Conservation (phyloP, 805 yeast genomes). For the Starmerella vitae region DNA sequence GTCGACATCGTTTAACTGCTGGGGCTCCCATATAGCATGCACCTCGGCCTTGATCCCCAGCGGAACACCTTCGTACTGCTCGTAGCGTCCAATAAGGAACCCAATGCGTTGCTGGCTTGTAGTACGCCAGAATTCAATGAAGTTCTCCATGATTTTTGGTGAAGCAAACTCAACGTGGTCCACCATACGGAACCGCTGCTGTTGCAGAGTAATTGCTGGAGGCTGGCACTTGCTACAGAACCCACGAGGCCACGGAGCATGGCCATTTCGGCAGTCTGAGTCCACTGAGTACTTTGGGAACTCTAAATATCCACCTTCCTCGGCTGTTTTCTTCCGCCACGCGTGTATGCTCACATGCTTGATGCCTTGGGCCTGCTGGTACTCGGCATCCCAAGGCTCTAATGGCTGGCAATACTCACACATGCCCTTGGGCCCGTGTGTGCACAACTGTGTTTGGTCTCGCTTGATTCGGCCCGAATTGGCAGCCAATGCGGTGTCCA, state of each 20-base stretch:
- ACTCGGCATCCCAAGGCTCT: conserved; percentile 84
- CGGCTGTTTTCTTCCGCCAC: conserved; percentile 50
- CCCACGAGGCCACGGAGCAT: conserved; percentile 87
- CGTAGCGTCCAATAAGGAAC: conserved; percentile 68
- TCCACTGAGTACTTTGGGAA: conserved; percentile 56
- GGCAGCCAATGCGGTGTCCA: conserved; percentile 50
- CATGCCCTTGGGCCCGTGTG: conserved; percentile 90
- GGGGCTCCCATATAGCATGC: conserved; percentile 86
- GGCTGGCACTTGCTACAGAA: conserved; percentile 97
- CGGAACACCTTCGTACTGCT: conserved; percentile 59
- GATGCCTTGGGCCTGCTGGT: conserved; percentile 59
- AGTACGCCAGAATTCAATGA: conserved; percentile 84
- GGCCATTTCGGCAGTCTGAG: conserved; percentile 57
- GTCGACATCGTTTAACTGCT: conserved; percentile 75
- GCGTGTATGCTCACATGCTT: conserved; percentile 86
- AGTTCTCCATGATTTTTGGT: conserved; percentile 58
- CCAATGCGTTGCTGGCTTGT: conserved; percentile 84
- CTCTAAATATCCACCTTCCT: conserved; percentile 48
- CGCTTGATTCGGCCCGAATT: conserved; percentile 64
- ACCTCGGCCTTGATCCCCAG: conserved; percentile 89
- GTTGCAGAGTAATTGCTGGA: conserved; percentile 81
- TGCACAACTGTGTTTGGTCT: conserved; percentile 48
- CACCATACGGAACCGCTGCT: conserved; percentile 85
- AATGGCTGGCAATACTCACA: conserved; percentile 93
- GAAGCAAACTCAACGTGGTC: conserved; percentile 89